Conservation (phyloP, 2,329 filamentous ascomycete genomes). For the Claviceps quebecensis region DNA sequence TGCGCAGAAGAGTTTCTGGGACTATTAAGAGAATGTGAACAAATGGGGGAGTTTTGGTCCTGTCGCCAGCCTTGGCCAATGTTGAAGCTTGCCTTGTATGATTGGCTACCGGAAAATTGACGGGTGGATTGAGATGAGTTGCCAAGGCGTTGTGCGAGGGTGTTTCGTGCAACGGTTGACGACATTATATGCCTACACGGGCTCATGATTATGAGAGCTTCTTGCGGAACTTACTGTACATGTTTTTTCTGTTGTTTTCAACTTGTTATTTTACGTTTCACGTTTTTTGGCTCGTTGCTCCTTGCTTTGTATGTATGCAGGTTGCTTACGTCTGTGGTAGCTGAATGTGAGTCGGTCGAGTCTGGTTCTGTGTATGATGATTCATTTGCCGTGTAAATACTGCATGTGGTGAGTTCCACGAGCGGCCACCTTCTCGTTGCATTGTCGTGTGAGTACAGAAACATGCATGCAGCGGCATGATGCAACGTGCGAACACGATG, state of each 20-base stretch:
- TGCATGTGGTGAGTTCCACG: too few species aligned
- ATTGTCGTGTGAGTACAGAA: too few species aligned
- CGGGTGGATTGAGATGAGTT: conserved; percentile 3
- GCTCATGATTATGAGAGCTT: conserved; percentile 20
- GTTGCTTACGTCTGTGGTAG: not conserved
- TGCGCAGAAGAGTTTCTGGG: conserved; percentile 28
- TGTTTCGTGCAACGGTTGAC: conserved; percentile 1
- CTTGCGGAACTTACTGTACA: not conserved
- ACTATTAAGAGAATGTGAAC: conserved; percentile 14
- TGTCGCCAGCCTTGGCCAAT: not conserved
- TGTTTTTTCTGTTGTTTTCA: not conserved
- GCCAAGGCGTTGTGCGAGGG: conserved; percentile 2
- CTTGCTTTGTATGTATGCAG: conserved; percentile 1
- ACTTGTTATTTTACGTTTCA: not conserved
- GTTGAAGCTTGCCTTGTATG: too few species aligned
- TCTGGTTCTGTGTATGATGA: too few species aligned
- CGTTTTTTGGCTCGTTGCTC: not conserved
- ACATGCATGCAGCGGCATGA: too few species aligned
- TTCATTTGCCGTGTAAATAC: too few species aligned
- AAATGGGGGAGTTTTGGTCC: not conserved
- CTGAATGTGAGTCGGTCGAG: not conserved
- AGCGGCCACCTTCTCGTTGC: too few species aligned
- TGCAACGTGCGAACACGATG: too few species aligned
- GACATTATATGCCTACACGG: conserved; percentile 10
- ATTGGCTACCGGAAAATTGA: not conserved